Conservation (phyloP, 305 asterid species). For the Rubia tinctorum region DNA sequence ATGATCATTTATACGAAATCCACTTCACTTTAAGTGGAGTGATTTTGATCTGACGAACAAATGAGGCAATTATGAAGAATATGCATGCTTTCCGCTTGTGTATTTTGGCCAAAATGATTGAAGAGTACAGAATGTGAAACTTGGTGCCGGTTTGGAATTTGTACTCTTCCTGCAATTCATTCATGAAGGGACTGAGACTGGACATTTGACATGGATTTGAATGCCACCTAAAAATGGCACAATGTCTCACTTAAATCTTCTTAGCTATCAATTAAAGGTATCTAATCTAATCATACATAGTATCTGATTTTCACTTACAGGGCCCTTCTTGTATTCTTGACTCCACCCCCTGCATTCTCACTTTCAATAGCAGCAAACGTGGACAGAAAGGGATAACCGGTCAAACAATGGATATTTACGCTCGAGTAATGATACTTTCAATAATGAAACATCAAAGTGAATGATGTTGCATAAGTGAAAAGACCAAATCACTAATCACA, state of each 20-base stretch:
- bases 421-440: too few species aligned
- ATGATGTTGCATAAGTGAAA: too few species aligned
- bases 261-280: neutral
- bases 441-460: too few species aligned
- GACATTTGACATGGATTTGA: slow-evolving; percentile 7
- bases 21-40: too few species aligned
- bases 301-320: neutral
- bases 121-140: neutral
- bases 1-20: too few species aligned
- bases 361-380: neutral
- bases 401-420: too few species aligned
- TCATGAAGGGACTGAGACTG: slow-evolving; percentile 8
- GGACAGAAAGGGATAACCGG: too few species aligned
- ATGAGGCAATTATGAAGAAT: neutral
- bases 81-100: neutral
- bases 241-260: slow-evolving; percentile 6
- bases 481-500: too few species aligned
- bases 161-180: neutral
- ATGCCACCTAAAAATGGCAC: neutral
- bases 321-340: neutral
- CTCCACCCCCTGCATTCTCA: neutral
- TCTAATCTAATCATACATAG: neutral
- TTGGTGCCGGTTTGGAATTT: neutral
- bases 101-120: neutral
- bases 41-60: neutral